These are phyloP conservation scores for Blastobotrys aristatus DNA, from an alignment of 1,139 yeast species.

Conservation along the genomic window DNA sequence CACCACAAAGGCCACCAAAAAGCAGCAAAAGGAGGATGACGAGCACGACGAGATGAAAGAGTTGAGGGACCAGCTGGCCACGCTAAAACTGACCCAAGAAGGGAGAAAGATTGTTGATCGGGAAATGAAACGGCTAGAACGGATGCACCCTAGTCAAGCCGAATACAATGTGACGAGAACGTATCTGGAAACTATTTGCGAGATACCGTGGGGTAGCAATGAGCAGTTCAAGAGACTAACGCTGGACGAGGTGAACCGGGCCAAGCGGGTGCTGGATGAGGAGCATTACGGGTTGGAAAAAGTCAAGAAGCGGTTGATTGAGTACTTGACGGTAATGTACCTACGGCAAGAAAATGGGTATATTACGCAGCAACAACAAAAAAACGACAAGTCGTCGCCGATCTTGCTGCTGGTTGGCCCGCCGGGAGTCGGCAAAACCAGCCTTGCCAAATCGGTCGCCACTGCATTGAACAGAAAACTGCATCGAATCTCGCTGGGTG, in stretches of 20 bases:
- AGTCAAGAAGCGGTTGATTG: conserved; percentile 76
- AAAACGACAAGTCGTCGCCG: conserved; percentile 53
- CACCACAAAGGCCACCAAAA: conserved; percentile 26
- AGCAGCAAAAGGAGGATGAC: conserved; percentile 30
- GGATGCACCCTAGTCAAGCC: conserved; percentile 62
- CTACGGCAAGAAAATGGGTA: conserved; percentile 38
- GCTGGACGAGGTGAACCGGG: conserved; percentile 47
- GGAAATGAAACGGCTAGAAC: conserved; percentile 57
- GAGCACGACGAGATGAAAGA: conserved; percentile 33
- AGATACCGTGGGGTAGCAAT: conserved; percentile 45
- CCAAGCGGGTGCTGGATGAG: conserved; percentile 57
- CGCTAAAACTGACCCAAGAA: conserved; percentile 31
- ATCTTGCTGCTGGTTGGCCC: conserved; percentile 85
- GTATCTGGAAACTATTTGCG: conserved; percentile 65
- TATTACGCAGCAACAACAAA: neutral
- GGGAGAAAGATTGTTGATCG: conserved; percentile 49
- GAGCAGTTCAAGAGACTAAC: conserved; percentile 31
- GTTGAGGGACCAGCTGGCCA: conserved; percentile 28
- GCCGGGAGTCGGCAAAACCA: conserved; percentile 94
- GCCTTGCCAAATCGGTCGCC: conserved; percentile 83
- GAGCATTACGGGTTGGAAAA: conserved; percentile 84
- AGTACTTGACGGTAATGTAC: conserved; percentile 74
- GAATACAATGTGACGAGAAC: conserved; percentile 71
- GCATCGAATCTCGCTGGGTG: conserved; percentile 83
- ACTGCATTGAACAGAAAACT: conserved; percentile 72